Base-by-base conservation (phyloP, 2,329 filamentous ascomycete genomes). In the Ophiostoma fasciatum region DNA sequence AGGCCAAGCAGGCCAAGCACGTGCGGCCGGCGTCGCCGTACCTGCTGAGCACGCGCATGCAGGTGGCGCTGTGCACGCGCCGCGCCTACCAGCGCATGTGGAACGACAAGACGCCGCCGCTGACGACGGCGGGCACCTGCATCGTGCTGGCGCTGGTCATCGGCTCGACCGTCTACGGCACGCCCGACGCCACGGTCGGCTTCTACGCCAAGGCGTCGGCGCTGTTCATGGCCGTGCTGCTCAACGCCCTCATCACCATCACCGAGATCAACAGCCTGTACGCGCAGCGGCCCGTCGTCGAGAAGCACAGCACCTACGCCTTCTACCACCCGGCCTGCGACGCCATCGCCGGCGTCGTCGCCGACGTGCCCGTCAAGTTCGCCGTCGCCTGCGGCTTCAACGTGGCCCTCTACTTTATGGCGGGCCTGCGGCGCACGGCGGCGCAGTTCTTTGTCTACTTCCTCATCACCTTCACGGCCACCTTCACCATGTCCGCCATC, bases 311-410 rank as follows among this genome's bases (percentile, higher is more conserved):
- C 38, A 74, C 79, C 39, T 94, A 93, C 52, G 84, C 85, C 18
- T 66, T 94, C 14, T 93, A 94, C 49, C 87, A 93, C 49, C 84
- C 87, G 0, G 84, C 79, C 14, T 79, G 84, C 11, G 85, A 94
- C 63, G 82, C 84, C n/a, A 67, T 83, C 41, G 74, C 82, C 0
- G 90, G 82, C 9, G 90, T 93, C 77, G 58, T 94, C 20, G 79
- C 74, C 41, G 87, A 94, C 47, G 59, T 92, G 55, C 87, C 87
- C 0, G 82, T 83, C 56, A 93, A 90, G 55, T 58, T 92, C 10
- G 26, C 58, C n/a, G 85, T 85, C 46, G 60, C 74, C 2, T 66
- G 88, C 43, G 58, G 71, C 7, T 93, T 92, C 65, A 90, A 93
- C 51, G 36, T 87, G 17, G 67, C 74, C 2, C 59, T 94, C 4